Base-by-base conservation (phyloP, 225 moss, liverwort and hornwort genomes). In the Asterella californica region DNA sequence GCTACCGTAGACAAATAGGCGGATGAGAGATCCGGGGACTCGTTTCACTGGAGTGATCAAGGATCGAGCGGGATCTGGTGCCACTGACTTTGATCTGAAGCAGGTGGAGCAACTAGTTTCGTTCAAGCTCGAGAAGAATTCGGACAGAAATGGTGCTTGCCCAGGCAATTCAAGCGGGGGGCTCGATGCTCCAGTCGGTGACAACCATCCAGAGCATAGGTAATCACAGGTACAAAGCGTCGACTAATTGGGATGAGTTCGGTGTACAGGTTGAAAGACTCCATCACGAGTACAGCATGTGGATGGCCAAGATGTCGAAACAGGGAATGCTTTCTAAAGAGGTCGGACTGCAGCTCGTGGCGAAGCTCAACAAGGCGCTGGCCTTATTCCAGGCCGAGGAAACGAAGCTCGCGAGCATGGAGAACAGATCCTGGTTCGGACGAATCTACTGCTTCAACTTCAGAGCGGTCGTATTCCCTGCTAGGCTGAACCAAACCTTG, bases 281-380 rank as follows among this genome's bases (percentile, higher is more conserved):
- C 27, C 78, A 78, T 46, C 78, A 78, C 15, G 64, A 78, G 65
- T 63, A 78, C 64, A 78, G 64, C 64, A 64, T 66, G 64, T 78
- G 78, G 78, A 64, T 78, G 78, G 63, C 78, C 24, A 78, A 49
- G 49, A 78, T 78, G 78, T 47, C 78, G 15, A 78, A 78, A 27
- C 45, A 78, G 14, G 78, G 78, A 65, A 63, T 63, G 15, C 30
- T 65, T 2, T n/a, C 64, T 17, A 64, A 78, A 6, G 78, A 78
- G 25, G 65, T 64, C 2, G 63, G 78, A 5, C 24, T 48, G 34
- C 45, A 30, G 30, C 64, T 78, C 27, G 32, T 78, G 2, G 45
- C 78, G 1, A 78, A 46, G 65, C 78, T 78, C 46, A 65, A 78
- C 27, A 65, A 10, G 64, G 63, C 78, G 27, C 46, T 78, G 0